Evolutionary conservation across 441 rosid species (phyloP), one percentile per base, ranked within the genome.

Genomic region (Theobroma grandiflorum): DNA sequence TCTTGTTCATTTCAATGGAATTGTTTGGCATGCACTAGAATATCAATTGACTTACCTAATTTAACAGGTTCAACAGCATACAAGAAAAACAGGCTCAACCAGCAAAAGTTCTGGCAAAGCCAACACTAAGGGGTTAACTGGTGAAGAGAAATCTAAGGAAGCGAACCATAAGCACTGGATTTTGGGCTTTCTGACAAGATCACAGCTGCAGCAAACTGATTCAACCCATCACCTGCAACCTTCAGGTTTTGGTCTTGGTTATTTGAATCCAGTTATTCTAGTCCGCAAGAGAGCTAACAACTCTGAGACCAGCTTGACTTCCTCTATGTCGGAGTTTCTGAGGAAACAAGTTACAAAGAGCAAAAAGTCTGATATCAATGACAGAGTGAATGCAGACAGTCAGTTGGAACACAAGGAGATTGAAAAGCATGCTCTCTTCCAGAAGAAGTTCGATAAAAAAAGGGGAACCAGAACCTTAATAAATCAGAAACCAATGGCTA

Each of bases 231-330:
- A 70, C 62, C 64, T 84, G 26, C 82, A 64, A 31, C 77, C 83
- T 63, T 85, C 87, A 43, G 76, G 79, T 37, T 79, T 62, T 73
- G 69, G 68, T 45, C 72, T 80, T 18, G 78, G 81, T 65, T 86
- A 85, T 89, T 63, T 77, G 35, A 89, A 80, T 80, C 90, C 88
- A 9, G 79, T 91, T 42, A 88, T 90, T 79, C 81, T 91, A 58
- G 86, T 91, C 42, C 89, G 83, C 20, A 89, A 82, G 65, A 79
- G 67, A 69, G 73, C 85, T 49, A 86, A 84, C 59, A n/a, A 78
- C 47, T 70, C 80, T 2, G 62, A 74, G 58, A 43, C 81, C 12
- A 64, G 79, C 49, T 76, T 66, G 35, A 79, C 58, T 79, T 71
- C 84, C 38, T 69, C 83, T 71, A 52, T 49, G 66, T 55, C 74